Base-by-base conservation (phyloP, 768 basidiomycete species). In the Paxillus ammoniavirescens region DNA sequence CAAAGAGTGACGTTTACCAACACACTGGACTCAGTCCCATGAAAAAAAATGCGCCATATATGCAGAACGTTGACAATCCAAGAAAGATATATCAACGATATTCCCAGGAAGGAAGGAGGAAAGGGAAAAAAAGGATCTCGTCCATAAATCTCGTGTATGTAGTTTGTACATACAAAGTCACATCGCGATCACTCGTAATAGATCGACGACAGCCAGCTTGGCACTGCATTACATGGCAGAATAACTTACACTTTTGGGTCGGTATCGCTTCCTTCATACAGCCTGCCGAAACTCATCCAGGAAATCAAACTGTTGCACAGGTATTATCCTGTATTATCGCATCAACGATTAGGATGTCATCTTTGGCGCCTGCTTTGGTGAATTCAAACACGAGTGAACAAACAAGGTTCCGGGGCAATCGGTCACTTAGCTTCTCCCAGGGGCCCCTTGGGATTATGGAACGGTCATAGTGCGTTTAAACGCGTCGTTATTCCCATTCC, bases 361-460 rank as follows among this genome's bases (percentile, higher is more conserved):
- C 48, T 12, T 52, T 37, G 28, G 37, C 10, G 28, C 28, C 28
- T 30, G 28, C 28, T 30, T 30, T 31, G 31, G 30, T 47, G 42
- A n/a, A 28, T 46, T 44, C 45, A 17, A 33, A 33, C 40, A 30
- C 23, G 21, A 49, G 37, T 26, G 38, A 42, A 45, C 47, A 55
- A 66, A 61, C 64, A 68, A 68, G 66, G 65, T 66, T 66, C 65
- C 66, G 65, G 50, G 48, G 42, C 41, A 13, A 46, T 55, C 65
- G 65, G 61, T 65, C 52, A 47, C 40, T 52, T 50, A 31, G 36
- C 65, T 64, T 61, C 56, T 55, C 58, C 42, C 56, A 64, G 41
- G 42, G 57, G 50, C 49, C 48, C 31, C 50, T 41, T 15, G 42
- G 28, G 48, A 53, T 56, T 53, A 51, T 48, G 9, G 42, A 47